A percentile compares a stretch with the other conserved stretches of the same genome.
Conservation (phyloP, 441 rosid species). For the Populus hybrid region DNA sequence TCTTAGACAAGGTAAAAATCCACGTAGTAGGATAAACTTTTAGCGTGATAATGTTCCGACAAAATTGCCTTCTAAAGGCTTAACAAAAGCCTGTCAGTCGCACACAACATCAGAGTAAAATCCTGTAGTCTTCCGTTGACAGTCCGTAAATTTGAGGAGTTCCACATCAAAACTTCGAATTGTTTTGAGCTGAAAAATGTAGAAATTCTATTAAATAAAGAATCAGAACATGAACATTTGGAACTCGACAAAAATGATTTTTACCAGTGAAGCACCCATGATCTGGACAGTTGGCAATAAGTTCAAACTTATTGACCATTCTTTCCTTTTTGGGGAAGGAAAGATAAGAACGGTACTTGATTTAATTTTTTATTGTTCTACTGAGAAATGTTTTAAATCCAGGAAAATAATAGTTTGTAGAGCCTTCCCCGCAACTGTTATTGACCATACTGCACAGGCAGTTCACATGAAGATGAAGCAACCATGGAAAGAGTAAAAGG, state of each 20-base stretch:
- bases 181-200: conserved; percentile 96
- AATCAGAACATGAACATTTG: too few relatives aligned
- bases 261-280: too few relatives aligned
- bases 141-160: conserved; percentile 62
- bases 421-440: too few relatives aligned
- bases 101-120: conserved; percentile 94
- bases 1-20: too few relatives aligned
- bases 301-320: not conserved
- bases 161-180: conserved; percentile 89
- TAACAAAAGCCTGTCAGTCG: conserved; percentile 23
- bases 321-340: not conserved
- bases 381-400: too few relatives aligned
- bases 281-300: not conserved
- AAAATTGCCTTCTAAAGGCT: not conserved
- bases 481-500: not conserved
- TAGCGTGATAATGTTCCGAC: too few relatives aligned
- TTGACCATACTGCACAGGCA: too few relatives aligned
- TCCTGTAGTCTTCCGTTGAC: conserved; percentile 78
- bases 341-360: too few relatives aligned
- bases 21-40: too few relatives aligned
- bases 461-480: not conserved
- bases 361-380: not conserved
- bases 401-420: too few relatives aligned
- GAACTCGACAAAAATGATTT: too few relatives aligned
- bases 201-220: conserved; percentile 18